These are phyloP conservation scores for Penicillium capsulatum DNA, from an alignment of 2,329 filamentous ascomycete genomes.

Conservation along the genomic window DNA sequence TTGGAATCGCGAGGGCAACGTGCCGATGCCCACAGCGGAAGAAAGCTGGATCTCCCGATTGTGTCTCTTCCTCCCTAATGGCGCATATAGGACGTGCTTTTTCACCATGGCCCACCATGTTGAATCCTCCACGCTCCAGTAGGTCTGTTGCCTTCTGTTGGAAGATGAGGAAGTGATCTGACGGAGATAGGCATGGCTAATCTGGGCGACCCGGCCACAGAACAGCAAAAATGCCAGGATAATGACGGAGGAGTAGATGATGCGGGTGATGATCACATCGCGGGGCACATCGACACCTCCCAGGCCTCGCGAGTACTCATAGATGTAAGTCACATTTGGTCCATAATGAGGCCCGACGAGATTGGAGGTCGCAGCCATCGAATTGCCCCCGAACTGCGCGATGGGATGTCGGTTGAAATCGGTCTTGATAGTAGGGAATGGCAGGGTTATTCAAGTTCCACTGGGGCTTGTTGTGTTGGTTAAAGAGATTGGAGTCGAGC, in stretches of 20 bases:
- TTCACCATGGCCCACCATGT: conserved; percentile 43
- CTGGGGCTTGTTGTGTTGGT: too few relatives aligned
- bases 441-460: not conserved
- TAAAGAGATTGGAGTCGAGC: not conserved
- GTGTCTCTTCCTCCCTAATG: conserved; percentile 69
- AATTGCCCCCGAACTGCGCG: conserved; percentile 12
- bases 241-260: conserved; percentile 38
- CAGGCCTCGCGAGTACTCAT: conserved; percentile 40
- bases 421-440: too few relatives aligned
- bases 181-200: conserved; percentile 44
- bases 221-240: conserved; percentile 37
- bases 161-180: conserved; percentile 40
- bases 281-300: conserved; percentile 38
- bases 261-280: conserved; percentile 39
- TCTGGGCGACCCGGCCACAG: conserved; percentile 40
- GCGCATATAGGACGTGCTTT: conserved; percentile 54
- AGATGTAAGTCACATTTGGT: conserved; percentile 39
- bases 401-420: conserved; percentile 2
- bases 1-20: conserved; percentile 75
- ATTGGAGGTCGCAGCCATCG: conserved; percentile 28
- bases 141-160: conserved; percentile 39
- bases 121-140: conserved; percentile 44
- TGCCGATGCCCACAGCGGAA: conserved; percentile 66
- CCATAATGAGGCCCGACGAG: conserved; percentile 27
- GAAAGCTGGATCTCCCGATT: conserved; percentile 70